Percentiles rank a stretch among this genome's conserved stretches.
Conservation (phyloP, 164 flowering plant genomes). For the Macadamia integrifolia region DNA sequence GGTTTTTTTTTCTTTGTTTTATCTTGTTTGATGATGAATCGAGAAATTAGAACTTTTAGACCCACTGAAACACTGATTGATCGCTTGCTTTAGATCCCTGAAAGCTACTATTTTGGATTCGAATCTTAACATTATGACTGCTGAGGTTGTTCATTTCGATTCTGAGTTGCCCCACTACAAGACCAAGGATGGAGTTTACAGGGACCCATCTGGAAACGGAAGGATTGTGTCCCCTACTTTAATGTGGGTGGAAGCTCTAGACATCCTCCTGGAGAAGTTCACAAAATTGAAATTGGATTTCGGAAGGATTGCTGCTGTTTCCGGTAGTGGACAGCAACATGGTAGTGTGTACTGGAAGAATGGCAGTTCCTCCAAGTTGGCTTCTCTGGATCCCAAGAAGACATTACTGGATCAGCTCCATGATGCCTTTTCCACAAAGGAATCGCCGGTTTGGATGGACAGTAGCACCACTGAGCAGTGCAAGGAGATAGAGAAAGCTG, state of each 20-base stretch:
- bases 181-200: conserved; percentile 81
- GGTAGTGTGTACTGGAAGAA: conserved; percentile 97
- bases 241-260: conserved; percentile 97
- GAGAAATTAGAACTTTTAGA: not conserved
- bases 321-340: conserved; percentile 98
- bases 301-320: conserved; percentile 62
- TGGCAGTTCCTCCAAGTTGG: conserved; percentile 47
- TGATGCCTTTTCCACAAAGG: conserved; percentile 61
- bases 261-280: conserved; percentile 59
- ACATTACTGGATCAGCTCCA: conserved; percentile 52
- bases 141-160: conserved; percentile 75
- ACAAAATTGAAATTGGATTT: conserved; percentile 54
- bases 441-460: conserved; percentile 98
- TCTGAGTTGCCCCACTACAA: conserved; percentile 84
- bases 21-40: not conserved
- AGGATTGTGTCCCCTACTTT: conserved; percentile 90
- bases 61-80: conserved; percentile 2
- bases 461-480: conserved; percentile 90
- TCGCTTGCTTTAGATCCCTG: conserved; percentile 49
- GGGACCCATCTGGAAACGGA: conserved; percentile 62
- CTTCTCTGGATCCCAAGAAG: conserved; percentile 56
- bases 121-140: conserved; percentile 51
- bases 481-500: conserved; percentile 71
- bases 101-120: conserved; percentile 90
- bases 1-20: not conserved